Conservation (phyloP, 371 early-diverging fungal genomes). For the Caulochytrium protostelioides region DNA sequence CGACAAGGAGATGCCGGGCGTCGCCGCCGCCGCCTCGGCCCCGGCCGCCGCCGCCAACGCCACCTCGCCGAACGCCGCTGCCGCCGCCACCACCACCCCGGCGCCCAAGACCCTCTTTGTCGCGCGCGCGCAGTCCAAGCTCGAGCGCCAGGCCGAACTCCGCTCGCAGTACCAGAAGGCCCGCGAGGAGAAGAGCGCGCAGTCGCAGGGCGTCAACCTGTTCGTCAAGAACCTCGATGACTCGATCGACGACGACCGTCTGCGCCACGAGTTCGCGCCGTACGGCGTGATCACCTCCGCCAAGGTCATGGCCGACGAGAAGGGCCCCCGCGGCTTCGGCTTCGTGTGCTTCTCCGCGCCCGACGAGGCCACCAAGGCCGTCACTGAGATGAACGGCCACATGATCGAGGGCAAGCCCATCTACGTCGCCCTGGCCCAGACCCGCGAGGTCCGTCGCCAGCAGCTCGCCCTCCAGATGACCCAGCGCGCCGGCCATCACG, state of each 20-base stretch:
- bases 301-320: slow-evolving; percentile 92
- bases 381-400: slow-evolving; percentile 74
- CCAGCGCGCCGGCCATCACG: slow-evolving; percentile 39
- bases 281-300: slow-evolving; percentile 89
- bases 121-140: slow-evolving; percentile 95
- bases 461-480: slow-evolving; percentile 86
- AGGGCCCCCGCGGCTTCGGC: slow-evolving; percentile 65
- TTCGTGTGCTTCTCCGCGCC: slow-evolving; percentile 80
- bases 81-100: no score
- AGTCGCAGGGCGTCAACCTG: slow-evolving; percentile 94
- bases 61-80: no score
- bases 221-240: slow-evolving; percentile 94
- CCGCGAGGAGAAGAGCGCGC: slow-evolving; percentile 79
- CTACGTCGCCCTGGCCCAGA: slow-evolving; percentile 92
- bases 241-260: slow-evolving; percentile 77
- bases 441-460: slow-evolving; percentile 80
- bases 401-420: slow-evolving; percentile 84
- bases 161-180: slow-evolving; percentile 77
- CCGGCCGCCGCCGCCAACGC: no score
- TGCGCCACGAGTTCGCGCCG: slow-evolving; percentile 81
- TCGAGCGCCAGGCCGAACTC: slow-evolving; percentile 92
- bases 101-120: slow-evolving; percentile 87
- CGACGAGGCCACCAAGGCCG: slow-evolving; percentile 76
- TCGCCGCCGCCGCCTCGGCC: no score
- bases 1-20: slow-evolving; percentile 70